A percentile compares a stretch with the other conserved stretches of the same genome.
Evolutionary conservation across 805 yeast species (phyloP).

Genomic region (Ogataea siamensis): DNA sequence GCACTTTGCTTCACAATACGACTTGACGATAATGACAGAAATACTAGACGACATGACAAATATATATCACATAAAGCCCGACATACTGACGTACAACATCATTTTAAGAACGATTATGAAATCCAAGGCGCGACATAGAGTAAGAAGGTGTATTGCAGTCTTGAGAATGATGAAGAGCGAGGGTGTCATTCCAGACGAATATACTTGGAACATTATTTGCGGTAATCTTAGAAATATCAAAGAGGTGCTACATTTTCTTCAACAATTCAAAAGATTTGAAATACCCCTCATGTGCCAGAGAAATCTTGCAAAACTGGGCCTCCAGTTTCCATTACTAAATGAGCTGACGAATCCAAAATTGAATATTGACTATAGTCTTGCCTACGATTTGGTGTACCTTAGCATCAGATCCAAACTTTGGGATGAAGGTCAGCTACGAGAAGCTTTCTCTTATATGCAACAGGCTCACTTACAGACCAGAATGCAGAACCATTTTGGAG

Average conservation of each 20-base stretch:
- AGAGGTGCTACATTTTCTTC: slow-evolving; percentile 6
- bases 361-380: slow-evolving; percentile 1
- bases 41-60: slow-evolving; percentile 5
- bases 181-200: slow-evolving; percentile 11
- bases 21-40: slow-evolving; percentile 6
- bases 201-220: slow-evolving; percentile 20
- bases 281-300: slow-evolving; percentile 13
- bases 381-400: slow-evolving; percentile 5
- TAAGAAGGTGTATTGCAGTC: slow-evolving; percentile 10
- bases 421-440: slow-evolving; percentile 1
- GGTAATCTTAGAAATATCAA: slow-evolving; percentile 7
- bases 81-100: slow-evolving; percentile 15
- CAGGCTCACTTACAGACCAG: background rate
- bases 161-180: slow-evolving; percentile 8
- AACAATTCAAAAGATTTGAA: slow-evolving; percentile 4
- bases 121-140: slow-evolving; percentile 8
- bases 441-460: slow-evolving; percentile 11
- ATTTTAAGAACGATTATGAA: slow-evolving; percentile 10
- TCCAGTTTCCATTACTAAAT: slow-evolving; percentile 13
- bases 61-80: slow-evolving; percentile 4
- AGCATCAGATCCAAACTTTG: slow-evolving; percentile 4
- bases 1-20: slow-evolving; percentile 10
- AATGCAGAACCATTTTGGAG: background rate
- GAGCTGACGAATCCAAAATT: slow-evolving; percentile 5
- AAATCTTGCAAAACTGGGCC: slow-evolving; percentile 3